Evolutionary conservation across 805 yeast species (phyloP).

Genomic region (Pichia insulana): DNA sequence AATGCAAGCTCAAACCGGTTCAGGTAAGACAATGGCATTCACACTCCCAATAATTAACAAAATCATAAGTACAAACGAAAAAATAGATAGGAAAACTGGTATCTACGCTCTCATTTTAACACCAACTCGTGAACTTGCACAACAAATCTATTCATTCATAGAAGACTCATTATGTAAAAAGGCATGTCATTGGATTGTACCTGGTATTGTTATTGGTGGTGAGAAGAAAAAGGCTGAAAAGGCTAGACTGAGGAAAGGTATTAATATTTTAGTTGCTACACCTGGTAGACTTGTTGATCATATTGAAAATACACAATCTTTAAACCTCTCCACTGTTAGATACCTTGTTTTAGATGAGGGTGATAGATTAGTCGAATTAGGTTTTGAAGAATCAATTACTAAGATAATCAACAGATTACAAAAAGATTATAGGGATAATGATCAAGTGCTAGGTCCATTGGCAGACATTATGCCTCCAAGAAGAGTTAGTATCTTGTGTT

Average conservation of each 20-base stretch:
- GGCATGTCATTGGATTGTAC: constrained; percentile 75
- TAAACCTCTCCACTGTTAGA: constrained; percentile 65
- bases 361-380: constrained; percentile 89
- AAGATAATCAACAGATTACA: constrained; percentile 60
- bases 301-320: constrained; percentile 74
- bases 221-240: constrained; percentile 96
- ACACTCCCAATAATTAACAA: constrained; percentile 73
- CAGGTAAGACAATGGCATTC: constrained; percentile 92
- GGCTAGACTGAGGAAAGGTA: constrained; percentile 92
- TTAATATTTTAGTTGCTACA: constrained; percentile 90
- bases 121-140: constrained; percentile 93
- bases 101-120: constrained; percentile 81
- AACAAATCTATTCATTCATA: constrained; percentile 77
- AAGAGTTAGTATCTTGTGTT: constrained; percentile 77
- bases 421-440: constrained; percentile 31
- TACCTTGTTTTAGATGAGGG: constrained; percentile 96
- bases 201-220: constrained; percentile 96
- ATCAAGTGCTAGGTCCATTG: constrained; percentile 33
- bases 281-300: constrained; percentile 97
- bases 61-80: constrained; percentile 43
- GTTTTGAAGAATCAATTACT: constrained; percentile 88
- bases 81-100: constrained; percentile 59
- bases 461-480: constrained; percentile 37
- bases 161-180: constrained; percentile 56
- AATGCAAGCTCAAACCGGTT: constrained; percentile 96